phyloP scores from a whole-genome alignment of 192 early-diverging fungal species.

The Glomus cerebriforme region DNA sequence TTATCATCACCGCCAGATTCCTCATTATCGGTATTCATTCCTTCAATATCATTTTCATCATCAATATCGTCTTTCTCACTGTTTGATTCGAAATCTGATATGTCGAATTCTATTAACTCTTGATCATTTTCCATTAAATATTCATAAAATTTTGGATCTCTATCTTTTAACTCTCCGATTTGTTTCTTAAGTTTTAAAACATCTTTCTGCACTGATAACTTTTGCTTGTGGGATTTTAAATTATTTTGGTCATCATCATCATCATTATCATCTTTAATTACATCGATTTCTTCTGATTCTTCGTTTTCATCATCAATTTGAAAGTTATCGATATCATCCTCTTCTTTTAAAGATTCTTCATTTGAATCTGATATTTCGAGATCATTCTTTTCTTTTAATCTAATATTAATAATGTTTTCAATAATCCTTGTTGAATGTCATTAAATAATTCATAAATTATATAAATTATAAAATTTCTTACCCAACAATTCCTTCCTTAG shows the following conservation, averaged over 20 bases:
- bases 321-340: constrained; percentile 19
- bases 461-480: neutral
- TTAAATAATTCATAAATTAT: neutral
- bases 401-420: neutral
- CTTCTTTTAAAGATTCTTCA: constrained; percentile 1
- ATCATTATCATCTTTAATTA: constrained; percentile 58
- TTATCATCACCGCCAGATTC: constrained; percentile 29
- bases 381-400: neutral
- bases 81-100: constrained; percentile 44
- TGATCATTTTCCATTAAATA: constrained; percentile 87
- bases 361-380: neutral
- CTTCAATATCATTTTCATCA: constrained; percentile 36
- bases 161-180: constrained; percentile 79
- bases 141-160: constrained; percentile 92
- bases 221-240: constrained; percentile 39
- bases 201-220: constrained; percentile 36
- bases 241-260: constrained; percentile 61
- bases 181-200: constrained; percentile 74
- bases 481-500: too few relatives aligned
- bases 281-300: constrained; percentile 53
- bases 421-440: neutral
- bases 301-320: constrained; percentile 30
- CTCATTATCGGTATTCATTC: constrained; percentile 33
- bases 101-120: constrained; percentile 78
- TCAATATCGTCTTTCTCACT: constrained; percentile 42